Evolutionary conservation across 345 rosid genomes (phyloP).

Genomic region (Eucalyptus guilfoylei): DNA sequence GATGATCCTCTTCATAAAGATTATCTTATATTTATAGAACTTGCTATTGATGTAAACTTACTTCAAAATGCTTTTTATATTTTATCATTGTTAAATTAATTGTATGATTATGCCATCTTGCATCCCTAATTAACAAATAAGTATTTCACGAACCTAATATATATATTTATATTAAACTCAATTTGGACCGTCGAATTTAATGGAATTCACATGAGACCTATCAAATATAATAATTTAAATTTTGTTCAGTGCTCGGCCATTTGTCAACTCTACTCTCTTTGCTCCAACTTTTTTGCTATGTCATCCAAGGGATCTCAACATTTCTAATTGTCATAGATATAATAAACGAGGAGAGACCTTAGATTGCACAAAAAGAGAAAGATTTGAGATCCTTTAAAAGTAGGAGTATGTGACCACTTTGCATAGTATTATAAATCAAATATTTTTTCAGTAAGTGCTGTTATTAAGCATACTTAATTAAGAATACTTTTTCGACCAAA

Average conservation of each 20-base stretch:
- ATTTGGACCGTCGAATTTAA: accelerated
- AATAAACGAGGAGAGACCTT: neutral
- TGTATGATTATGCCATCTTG: neutral
- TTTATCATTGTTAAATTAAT: neutral
- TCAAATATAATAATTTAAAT: neutral
- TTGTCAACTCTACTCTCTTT: neutral
- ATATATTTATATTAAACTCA: neutral
- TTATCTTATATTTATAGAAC: neutral
- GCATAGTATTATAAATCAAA: no score
- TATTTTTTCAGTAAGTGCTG: no score
- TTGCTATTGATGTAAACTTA: neutral
- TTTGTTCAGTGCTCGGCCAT: neutral
- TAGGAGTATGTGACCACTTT: no score
- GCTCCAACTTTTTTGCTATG: neutral
- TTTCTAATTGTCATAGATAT: neutral
- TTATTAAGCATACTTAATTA: no score
- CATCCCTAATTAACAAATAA: neutral
- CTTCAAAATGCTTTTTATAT: neutral
- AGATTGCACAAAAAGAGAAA: neutral
- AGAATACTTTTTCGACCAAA: no score
- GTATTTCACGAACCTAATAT: neutral
- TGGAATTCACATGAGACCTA: accelerated
- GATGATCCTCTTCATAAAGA: neutral
- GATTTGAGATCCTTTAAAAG: no score
- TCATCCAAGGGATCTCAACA: neutral